Evolutionary conservation across 202 grass and related monocot genomes (phyloP).

Genomic region (Carex sylvatica): DNA sequence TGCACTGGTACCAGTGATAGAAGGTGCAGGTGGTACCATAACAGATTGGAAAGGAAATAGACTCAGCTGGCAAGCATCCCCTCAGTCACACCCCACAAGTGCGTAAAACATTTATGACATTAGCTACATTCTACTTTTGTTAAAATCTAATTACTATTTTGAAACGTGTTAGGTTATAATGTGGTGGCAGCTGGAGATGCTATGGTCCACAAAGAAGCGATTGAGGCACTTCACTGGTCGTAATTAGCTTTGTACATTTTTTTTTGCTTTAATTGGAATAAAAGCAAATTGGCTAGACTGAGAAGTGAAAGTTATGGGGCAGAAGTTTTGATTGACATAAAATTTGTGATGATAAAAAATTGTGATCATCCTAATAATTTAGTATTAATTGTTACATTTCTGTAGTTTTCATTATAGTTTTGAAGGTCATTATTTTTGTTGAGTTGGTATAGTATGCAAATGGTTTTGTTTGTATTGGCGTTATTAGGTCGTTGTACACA

Average conservation of each 20-base stretch:
- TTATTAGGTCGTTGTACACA: no score
- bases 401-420: no score
- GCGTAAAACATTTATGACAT: conserved; percentile 17
- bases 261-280: not conserved
- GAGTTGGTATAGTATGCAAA: no score
- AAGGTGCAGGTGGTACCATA: conserved; percentile 87
- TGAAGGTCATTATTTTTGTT: no score
- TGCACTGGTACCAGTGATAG: conserved; percentile 75
- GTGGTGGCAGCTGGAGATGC: conserved; percentile 82
- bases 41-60: conserved; percentile 75
- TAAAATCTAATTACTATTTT: not conserved
- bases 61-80: conserved; percentile 56
- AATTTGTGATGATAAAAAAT: not conserved
- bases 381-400: not conserved
- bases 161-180: conserved; percentile 61
- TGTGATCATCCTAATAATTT: not conserved
- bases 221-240: conserved; percentile 45
- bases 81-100: conserved; percentile 61
- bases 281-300: not conserved
- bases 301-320: not conserved
- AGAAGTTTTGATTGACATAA: not conserved
- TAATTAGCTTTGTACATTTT: conserved; percentile 6
- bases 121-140: not conserved
- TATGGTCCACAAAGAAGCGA: conserved; percentile 45
- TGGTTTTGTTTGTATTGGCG: no score